These are phyloP conservation scores for Agaricus blazei DNA, from an alignment of 768 basidiomycete species.

Conservation along the genomic window DNA sequence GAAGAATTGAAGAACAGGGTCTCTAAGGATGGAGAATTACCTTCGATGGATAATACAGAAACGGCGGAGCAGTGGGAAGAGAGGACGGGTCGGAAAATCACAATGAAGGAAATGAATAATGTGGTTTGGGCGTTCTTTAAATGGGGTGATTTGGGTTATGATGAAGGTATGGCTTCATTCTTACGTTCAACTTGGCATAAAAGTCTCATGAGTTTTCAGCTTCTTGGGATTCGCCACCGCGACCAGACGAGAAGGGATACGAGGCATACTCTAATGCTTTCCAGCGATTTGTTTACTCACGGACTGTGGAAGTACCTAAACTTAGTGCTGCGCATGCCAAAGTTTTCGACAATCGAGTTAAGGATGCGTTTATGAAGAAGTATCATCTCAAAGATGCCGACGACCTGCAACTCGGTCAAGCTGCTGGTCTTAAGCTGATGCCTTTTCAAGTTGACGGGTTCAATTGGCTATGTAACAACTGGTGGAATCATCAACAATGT, in stretches of 20 bases:
- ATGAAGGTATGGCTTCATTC: slow-evolving; percentile 60
- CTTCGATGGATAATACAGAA: slow-evolving; percentile 46
- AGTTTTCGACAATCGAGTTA: slow-evolving; percentile 46
- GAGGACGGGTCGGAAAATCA: slow-evolving; percentile 34
- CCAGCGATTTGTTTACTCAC: slow-evolving; percentile 56
- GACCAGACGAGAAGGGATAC: slow-evolving; percentile 49
- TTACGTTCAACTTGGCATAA: neutral
- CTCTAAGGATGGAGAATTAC: slow-evolving; percentile 60
- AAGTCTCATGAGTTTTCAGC: slow-evolving; percentile 39
- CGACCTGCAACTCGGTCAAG: slow-evolving; percentile 68
- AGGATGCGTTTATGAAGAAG: slow-evolving; percentile 47
- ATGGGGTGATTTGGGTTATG: slow-evolving; percentile 92
- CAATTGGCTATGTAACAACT: slow-evolving; percentile 82
- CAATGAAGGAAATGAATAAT: slow-evolving; percentile 45
- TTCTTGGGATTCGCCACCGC: slow-evolving; percentile 91
- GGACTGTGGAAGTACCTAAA: slow-evolving; percentile 52
- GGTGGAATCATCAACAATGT: slow-evolving; percentile 81
- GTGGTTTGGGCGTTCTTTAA: slow-evolving; percentile 87
- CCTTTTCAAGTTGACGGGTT: slow-evolving; percentile 86
- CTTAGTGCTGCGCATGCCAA: slow-evolving; percentile 36
- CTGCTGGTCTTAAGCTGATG: slow-evolving; percentile 64
- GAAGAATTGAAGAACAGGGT: slow-evolving; percentile 30
- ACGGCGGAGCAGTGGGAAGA: slow-evolving; percentile 61
- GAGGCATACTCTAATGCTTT: slow-evolving; percentile 66
- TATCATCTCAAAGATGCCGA: slow-evolving; percentile 43